Evolutionary conservation across 192 early-diverging fungal species (phyloP).

Genomic region (Mortierella hygrophila): DNA sequence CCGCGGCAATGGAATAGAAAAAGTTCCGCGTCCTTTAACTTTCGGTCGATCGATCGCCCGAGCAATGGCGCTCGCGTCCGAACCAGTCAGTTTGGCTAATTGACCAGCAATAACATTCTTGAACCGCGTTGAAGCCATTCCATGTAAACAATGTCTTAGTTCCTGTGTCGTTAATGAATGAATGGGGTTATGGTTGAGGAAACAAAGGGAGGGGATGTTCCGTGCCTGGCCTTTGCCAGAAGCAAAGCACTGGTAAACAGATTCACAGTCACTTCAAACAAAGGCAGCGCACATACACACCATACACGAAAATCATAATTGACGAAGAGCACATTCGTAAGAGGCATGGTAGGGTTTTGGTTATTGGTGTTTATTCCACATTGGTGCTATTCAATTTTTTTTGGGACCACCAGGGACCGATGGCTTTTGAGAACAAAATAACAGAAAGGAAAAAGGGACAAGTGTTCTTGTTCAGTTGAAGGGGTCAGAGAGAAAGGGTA

Average conservation of each 20-base stretch:
- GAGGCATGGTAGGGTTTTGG: not conserved
- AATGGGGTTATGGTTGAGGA: not conserved
- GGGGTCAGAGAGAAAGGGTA: not conserved
- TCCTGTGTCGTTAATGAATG: not conserved
- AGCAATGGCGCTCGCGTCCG: constrained; percentile 21
- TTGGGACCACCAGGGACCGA: not conserved
- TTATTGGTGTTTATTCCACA: constrained; percentile 1
- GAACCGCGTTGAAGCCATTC: constrained; percentile 53
- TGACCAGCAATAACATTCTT: constrained; percentile 54
- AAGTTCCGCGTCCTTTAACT: constrained; percentile 46
- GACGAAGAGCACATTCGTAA: not conserved
- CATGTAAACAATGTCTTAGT: constrained; percentile 11
- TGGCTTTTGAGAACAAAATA: not conserved
- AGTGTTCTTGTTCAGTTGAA: not conserved
- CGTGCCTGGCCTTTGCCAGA: not conserved
- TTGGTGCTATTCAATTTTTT: not conserved
- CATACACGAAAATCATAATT: not conserved
- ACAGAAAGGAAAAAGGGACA: not conserved
- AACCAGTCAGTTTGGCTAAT: constrained; percentile 46
- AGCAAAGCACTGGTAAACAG: not conserved
- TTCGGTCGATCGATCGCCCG: constrained; percentile 51
- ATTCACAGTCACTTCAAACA: constrained; percentile 1
- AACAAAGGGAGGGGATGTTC: not conserved
- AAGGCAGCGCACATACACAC: not conserved
- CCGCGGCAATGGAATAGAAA: constrained; percentile 51